Evolutionary conservation across 2,329 filamentous ascomycete species (phyloP).

Genomic region (Fonsecaea nubica): DNA sequence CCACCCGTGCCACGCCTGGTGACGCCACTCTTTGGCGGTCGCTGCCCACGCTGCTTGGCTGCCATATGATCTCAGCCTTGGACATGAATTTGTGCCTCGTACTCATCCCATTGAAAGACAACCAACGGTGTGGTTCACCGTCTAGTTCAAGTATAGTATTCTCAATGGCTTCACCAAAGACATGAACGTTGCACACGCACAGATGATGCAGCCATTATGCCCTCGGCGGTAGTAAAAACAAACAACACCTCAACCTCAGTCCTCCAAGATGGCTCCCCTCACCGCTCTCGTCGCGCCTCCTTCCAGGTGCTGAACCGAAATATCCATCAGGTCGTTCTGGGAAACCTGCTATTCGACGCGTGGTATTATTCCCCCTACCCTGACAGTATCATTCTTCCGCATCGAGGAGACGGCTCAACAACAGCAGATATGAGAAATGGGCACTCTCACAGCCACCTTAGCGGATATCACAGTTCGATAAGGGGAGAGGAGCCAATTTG

Average conservation of each 20-base stretch:
- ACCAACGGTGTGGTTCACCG: neutral
- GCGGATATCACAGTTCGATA: neutral
- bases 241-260: slow-evolving; percentile 27
- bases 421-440: slow-evolving; percentile 43
- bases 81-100: neutral
- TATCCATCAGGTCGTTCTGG: slow-evolving; percentile 84
- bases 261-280: slow-evolving; percentile 37
- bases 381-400: slow-evolving; percentile 58
- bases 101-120: neutral
- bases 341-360: slow-evolving; percentile 80
- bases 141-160: neutral
- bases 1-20: too few species aligned
- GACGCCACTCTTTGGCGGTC: neutral
- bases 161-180: neutral
- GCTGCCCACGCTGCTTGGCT: neutral
- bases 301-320: slow-evolving; percentile 62
- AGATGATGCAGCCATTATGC: slow-evolving; percentile 23
- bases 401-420: slow-evolving; percentile 39
- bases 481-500: slow-evolving; percentile 26
- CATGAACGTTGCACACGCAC: neutral
- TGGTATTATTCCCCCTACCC: slow-evolving; percentile 94
- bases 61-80: neutral
- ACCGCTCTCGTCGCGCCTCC: slow-evolving; percentile 34
- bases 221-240: slow-evolving; percentile 26
- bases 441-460: slow-evolving; percentile 11